Evolutionary conservation across 2,329 filamentous ascomycete species (phyloP), one percentile per base, ranked within the genome.

Genomic region (Thelonectria rubi): DNA sequence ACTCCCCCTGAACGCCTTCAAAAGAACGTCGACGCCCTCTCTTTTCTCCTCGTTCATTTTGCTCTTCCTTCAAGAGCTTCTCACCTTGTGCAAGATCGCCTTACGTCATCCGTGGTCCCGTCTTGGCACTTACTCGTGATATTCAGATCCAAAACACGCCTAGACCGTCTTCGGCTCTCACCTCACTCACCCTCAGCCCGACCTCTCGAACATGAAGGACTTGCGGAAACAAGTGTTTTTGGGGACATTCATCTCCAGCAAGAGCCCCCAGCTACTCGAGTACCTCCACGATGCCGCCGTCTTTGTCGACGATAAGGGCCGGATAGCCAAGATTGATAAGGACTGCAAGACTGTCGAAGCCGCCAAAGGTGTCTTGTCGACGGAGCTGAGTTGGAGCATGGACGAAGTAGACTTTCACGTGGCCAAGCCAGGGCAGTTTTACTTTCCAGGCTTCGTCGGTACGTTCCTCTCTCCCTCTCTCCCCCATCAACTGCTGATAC

Each of bases 361-460:
- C 34, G 66, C 65, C 18, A 72, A 75, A 57, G 65, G 75, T 2
- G 72, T 69, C 39, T 60, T 84, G 34, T 68, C 81, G 34, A 67
- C 74, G n/a, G 65, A 67, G 18, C 74, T 86, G 6, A 81, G 79
- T 2, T 87, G 85, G 85, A 59, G 64, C 1, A 62, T 58, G 1
- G 69, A 69, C 7, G 75, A 81, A 3, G 77, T 83, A 15, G 67
- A 74, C 2, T 69, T 84, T 10, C 71, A 75, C 11, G 67, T 64
- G 2, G 72, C 72, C 48, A 71, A 75, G 45, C 79, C 80, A 4
- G 83, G 84, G 11, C 85, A 91, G 56, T 94, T 94, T 79, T 93
- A 92, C 81, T 94, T 95, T 70, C 92, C 92, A 0, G 92, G 92
- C 6, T 93, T 94, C 73, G 88, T 95, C 62, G 90, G 89, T 91